Percentiles rank a stretch among this genome's conserved stretches.
Conservation (phyloP, 805 yeast species). For the Saturnispora sekii region DNA sequence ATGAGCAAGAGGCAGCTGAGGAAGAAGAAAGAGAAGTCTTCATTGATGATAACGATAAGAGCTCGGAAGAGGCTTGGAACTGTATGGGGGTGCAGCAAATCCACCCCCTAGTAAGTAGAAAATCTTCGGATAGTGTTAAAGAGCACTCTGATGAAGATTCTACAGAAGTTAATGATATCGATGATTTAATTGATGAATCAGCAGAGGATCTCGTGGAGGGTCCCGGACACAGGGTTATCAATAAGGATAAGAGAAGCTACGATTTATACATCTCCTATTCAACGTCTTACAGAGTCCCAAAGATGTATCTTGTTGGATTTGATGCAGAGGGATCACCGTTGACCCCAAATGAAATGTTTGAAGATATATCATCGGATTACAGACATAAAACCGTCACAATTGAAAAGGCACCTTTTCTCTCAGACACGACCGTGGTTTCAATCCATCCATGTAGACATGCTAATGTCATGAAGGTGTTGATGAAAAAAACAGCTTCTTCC, state of each 20-base stretch:
- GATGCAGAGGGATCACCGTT: conserved; percentile 77
- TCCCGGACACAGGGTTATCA: conserved; percentile 19
- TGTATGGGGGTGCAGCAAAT: not conserved
- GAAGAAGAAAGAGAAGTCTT: conserved; percentile 20
- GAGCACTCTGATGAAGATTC: conserved; percentile 12
- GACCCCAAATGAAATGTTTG: conserved; percentile 84
- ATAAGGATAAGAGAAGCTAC: conserved; percentile 52
- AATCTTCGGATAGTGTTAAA: conserved; percentile 6
- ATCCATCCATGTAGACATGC: conserved; percentile 97
- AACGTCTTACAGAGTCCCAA: conserved; percentile 92
- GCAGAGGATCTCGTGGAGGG: conserved; percentile 24
- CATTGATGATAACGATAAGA: not conserved
- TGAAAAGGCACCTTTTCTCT: conserved; percentile 80
- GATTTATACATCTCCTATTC: conserved; percentile 89
- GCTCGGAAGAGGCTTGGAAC: conserved; percentile 1
- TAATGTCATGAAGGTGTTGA: conserved; percentile 81
- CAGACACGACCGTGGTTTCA: conserved; percentile 68
- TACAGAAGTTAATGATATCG: conserved; percentile 34
- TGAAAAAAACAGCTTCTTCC: conserved; percentile 55
- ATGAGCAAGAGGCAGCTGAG: conserved; percentile 27
- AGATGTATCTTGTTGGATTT: conserved; percentile 85
- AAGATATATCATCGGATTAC: conserved; percentile 86
- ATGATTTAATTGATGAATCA: conserved; percentile 28
- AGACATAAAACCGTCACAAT: conserved; percentile 94
- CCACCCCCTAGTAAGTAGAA: not conserved